A percentile compares a stretch with the other conserved stretches of the same genome.
These are phyloP conservation scores for Syncephalastrum sp. DNA, from an alignment of 371 early-diverging fungal genomes.

Conservation along the genomic window DNA sequence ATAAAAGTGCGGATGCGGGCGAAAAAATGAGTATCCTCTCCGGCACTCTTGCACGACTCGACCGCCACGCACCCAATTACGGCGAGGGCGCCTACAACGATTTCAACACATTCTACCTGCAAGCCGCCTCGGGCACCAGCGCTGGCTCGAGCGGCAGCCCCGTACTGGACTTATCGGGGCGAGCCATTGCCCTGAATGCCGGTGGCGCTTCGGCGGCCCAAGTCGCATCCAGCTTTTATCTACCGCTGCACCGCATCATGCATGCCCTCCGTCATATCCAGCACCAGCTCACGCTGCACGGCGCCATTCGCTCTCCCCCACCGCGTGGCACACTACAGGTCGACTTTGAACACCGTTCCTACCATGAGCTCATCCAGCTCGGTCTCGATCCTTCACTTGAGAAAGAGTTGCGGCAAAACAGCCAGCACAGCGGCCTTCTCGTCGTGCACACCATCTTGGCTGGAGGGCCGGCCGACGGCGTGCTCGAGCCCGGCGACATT, in stretches of 20 bases:
- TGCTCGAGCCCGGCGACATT: constrained; percentile 75
- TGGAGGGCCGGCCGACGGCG: constrained; percentile 64
- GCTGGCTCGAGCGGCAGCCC: constrained; percentile 71
- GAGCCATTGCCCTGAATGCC: constrained; percentile 68
- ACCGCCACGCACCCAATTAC: constrained; percentile 75
- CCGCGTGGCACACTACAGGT: constrained; percentile 79
- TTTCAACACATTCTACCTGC: constrained; percentile 70
- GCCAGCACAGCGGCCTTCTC: constrained; percentile 78
- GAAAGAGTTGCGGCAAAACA: constrained; percentile 54
- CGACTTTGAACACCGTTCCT: constrained; percentile 62
- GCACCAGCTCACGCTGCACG: constrained; percentile 13
- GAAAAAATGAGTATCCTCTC: constrained; percentile 40
- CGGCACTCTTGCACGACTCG: constrained; percentile 78
- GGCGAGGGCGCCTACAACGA: constrained; percentile 71
- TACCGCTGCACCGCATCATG: constrained; percentile 64
- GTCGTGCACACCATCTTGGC: constrained; percentile 71
- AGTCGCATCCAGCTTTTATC: constrained; percentile 56
- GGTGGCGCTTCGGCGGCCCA: constrained; percentile 51
- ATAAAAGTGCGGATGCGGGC: constrained; percentile 22
- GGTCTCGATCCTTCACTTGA: constrained; percentile 65
- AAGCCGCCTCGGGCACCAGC: constrained; percentile 68
- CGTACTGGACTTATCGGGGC: constrained; percentile 65
- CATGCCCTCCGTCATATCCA: constrained; percentile 63
- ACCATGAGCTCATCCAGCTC: constrained; percentile 60
- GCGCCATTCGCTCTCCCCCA: constrained; percentile 40